Base-by-base conservation (phyloP, 306 rosid genomes). In the Purshia tridentata region DNA sequence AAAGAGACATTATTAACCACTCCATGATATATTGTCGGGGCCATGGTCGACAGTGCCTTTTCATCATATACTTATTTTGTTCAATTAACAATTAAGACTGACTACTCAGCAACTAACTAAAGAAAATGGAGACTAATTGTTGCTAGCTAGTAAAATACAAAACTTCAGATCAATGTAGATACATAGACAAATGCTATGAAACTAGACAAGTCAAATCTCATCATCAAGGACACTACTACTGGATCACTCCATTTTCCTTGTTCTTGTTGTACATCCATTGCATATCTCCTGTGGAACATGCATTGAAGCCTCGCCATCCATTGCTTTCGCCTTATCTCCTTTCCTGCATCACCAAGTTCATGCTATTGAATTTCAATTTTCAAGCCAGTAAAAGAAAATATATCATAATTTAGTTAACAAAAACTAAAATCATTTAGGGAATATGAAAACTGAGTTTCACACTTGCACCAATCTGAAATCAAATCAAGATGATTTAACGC, bases 331-430 rank as follows among this genome's bases (percentile, higher is more conserved):
- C 83, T 78, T 76, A 73, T 81, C 90, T 79, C 85, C 88, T 57
- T 67, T 84, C 96, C 98, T 93, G 96, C 83, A 81, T 75, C 70
- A 71, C 76, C 84, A 83, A 70, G 57, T 78, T 35, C 54, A 73
- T 12, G 53, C 41, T 48, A 29, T 8, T 58, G 23, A 59, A 29
- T 10, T 59, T 39, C 4, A 39, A 59, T n/a, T 10, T 59, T 39
- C 4, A 39, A 40, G 39, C 9, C 6, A 15, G 22, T 37, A 14
- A 60, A 37, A 37, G 2, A 4, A 62, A 62, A 16, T 14, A n/a
- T 41, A 9, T n/a, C 15, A 40, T 4, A 7, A 40, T 15, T 60
- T 3, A 29, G 12, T 37, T 9, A 1, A 56, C 47, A 68, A 37
- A 22, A 68, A 8, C 50, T 35, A n/a, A 5, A 35, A 18, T 35